Evolutionary conservation across 2,329 filamentous ascomycete genomes (phyloP), one percentile per base, ranked within the genome.

Genomic region (Hymenoscyphus scutula): DNA sequence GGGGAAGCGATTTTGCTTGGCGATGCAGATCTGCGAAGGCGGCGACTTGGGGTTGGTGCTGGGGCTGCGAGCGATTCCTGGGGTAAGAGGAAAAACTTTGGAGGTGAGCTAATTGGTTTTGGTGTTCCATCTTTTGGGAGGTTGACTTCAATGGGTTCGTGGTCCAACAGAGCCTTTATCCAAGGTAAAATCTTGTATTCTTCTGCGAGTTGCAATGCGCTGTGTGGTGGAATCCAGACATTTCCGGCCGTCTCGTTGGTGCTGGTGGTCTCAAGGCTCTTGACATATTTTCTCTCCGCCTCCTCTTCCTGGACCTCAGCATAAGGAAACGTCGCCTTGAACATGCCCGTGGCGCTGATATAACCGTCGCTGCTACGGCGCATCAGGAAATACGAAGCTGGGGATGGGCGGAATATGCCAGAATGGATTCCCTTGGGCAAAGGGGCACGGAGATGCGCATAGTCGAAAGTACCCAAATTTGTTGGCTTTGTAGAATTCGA

Each of bases 351-450:
- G 11, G 91, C 90, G 67, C 90, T 93, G 62, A 96, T 86, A 76
- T 85, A 95, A 65, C 91, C 91, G 74, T 96, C 91, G 74, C 86
- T 86, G 77, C 91, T 94, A 70, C 91, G 89, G 77, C 91, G 88
- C 91, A 99, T 99, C 70, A 99, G 80, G 76, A 98, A 99, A 78
- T 99, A 99, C 69, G 91, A 95, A 75, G 92, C 92, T 5, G 95
- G 94, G 10, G 78, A 76, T 64, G 88, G 89, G 72, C 91, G 89
- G 81, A 98, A 98, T 72, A 99, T 96, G 73, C 95, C 95, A 5
- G 93, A 97, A 30, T 88, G 86, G 69, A 98, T 88, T 67, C 95
- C 92, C 77, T 93, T 95, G 57, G 95, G 95, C 55, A 99, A 80
- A 15, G 95, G 94, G 64, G 93, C 94, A 73, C 94, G 90, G 57